These are phyloP conservation scores for Murraya koenigii DNA, from an alignment of 345 rosid genomes.

Conservation along the genomic window DNA sequence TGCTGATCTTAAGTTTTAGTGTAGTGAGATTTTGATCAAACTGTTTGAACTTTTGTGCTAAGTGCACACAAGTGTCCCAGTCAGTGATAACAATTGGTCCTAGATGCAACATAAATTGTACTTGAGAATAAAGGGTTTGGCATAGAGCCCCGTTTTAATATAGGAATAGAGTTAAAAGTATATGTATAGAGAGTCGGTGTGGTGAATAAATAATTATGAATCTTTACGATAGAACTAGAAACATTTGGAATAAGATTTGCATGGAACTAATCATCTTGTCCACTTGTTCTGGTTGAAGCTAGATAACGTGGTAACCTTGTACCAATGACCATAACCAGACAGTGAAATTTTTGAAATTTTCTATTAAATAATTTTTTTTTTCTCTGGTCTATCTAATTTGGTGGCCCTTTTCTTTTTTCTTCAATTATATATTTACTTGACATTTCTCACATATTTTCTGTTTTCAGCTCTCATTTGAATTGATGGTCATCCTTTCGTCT, in stretches of 20 bases:
- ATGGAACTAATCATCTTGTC: not conserved
- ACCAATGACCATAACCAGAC: conserved; percentile 24
- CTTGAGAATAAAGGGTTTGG: not conserved
- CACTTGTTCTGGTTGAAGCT: conserved; percentile 13
- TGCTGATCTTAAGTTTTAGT: not conserved
- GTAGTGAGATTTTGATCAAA: not conserved
- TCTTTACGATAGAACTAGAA: not conserved
- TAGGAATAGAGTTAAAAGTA: not conserved
- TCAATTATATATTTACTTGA: not conserved
- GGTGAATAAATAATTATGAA: not conserved
- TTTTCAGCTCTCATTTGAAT: conserved; percentile 16
- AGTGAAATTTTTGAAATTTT: conserved; percentile 12
- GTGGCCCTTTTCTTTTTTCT: not conserved
- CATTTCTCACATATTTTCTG: not conserved
- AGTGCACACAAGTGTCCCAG: not conserved
- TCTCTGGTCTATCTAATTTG: not conserved
- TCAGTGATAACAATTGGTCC: not conserved
- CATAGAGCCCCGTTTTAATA: not conserved
- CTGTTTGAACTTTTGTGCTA: not conserved
- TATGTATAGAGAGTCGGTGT: not conserved
- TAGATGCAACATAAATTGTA: not conserved
- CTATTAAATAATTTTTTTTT: not conserved
- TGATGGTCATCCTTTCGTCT: conserved; percentile 12
- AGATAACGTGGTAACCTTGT: conserved; percentile 2
- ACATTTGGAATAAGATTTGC: not conserved